phyloP scores from a whole-genome alignment of 2,329 filamentous ascomycete genomes.

The Lachnellula suecica region DNA sequence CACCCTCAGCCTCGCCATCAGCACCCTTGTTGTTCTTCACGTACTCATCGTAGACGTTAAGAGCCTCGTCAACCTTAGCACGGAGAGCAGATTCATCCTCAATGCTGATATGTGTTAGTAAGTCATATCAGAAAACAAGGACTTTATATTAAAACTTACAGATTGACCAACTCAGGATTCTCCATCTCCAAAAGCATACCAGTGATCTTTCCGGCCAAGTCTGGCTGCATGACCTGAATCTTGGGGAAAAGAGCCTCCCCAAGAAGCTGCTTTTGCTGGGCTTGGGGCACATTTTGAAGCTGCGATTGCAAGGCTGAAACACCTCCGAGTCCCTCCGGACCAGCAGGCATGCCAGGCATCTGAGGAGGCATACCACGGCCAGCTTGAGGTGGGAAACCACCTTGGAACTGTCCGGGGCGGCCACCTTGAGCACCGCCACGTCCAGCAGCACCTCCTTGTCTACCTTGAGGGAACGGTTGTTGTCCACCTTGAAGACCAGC shows the following conservation, averaged over 20 bases:
- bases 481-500: conserved; percentile 48
- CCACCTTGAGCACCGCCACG: conserved; percentile 35
- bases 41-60: conserved; percentile 97
- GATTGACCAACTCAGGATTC: conserved; percentile 86
- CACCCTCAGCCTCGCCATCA: conserved; percentile 34
- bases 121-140: neutral
- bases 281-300: conserved; percentile 53
- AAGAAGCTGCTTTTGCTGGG: conserved; percentile 97
- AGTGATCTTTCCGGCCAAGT: conserved; percentile 98
- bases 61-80: conserved; percentile 95
- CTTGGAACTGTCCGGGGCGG: conserved; percentile 35
- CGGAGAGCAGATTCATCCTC: conserved; percentile 87
- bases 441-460: conserved; percentile 41
- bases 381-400: conserved; percentile 36
- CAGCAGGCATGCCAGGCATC: conserved; percentile 27
- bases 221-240: conserved; percentile 91
- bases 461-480: conserved; percentile 55
- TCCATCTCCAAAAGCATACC: conserved; percentile 99
- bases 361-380: conserved; percentile 36
- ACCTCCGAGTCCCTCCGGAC: conserved; percentile 31
- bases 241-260: conserved; percentile 98
- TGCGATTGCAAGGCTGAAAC: conserved; percentile 53
- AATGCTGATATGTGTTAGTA: conserved; percentile 57
- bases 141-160: conserved; percentile 75
- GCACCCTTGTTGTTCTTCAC: conserved; percentile 63